Evolutionary conservation across 345 rosid species (phyloP), one percentile per base, ranked within the genome.

Genomic region (Pugionium dolabratum): DNA sequence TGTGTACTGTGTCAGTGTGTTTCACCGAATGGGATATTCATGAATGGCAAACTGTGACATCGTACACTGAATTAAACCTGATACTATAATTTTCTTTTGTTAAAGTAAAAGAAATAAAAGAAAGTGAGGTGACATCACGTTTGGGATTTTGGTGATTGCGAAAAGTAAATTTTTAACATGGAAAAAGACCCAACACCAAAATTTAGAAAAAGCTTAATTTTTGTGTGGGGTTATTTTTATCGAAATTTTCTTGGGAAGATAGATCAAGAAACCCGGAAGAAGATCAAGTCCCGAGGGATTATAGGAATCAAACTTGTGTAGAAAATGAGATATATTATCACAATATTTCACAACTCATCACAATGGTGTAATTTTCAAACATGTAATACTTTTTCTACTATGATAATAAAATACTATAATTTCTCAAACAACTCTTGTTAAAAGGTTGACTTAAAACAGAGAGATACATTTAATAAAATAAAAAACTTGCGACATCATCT

Each of bases 251-350:
- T 61, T 50, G 54, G 52, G 41, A 25, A 33, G 18, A 45, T 44
- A 28, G 43, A 45, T 45, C 31, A 61, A 61, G 53, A 45, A 61
- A 61, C 66, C 18, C 42, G 18, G 41, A 61, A 61, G 42, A 33
- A 36, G 40, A 36, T 36, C 40, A 36, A 36, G 40, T 36, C 40
- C 40, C 40, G 7, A 36, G 40, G 40, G 40, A 36, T 36, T 36
- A 1, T 18, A 18, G 18, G 18, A 18, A 18, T 18, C 18, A 18
- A 18, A 18, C 0, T 18, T 18, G 18, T 18, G 18, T 18, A 18
- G 18, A 18, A 18, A 18, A 18, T 18, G 18, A 18, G 18, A 18
- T 18, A 18, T 18, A 18, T 18, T 18, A 18, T 18, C 18, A 18
- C 18, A 18, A 18, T 18, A 18, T 18, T 18, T 18, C 18, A 18